Evolutionary conservation across 176 grass and related monocot species (phyloP).

Genomic region (Oryza brachyantha): DNA sequence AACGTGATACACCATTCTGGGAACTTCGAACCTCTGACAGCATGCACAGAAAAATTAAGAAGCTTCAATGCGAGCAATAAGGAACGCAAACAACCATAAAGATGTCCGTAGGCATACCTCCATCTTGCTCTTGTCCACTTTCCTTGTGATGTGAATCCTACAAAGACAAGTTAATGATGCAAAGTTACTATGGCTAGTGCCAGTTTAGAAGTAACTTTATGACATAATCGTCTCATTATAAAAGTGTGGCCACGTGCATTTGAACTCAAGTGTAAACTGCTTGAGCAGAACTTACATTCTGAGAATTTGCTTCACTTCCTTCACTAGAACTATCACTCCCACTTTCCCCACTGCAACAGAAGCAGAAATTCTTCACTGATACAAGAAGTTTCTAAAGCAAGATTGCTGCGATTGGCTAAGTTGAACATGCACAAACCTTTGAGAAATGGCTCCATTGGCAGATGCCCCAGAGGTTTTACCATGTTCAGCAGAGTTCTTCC

Average conservation of each 20-base stretch:
- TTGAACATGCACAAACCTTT: slow-evolving; percentile 59
- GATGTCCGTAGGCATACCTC: slow-evolving; percentile 47
- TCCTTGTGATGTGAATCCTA: slow-evolving; percentile 64
- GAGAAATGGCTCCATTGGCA: slow-evolving; percentile 61
- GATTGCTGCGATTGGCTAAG: not conserved
- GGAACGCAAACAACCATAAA: not conserved
- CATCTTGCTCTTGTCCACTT: slow-evolving; percentile 68
- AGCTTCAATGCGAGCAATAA: slow-evolving; percentile 30
- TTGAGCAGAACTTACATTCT: slow-evolving; percentile 59
- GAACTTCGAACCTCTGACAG: slow-evolving; percentile 52
- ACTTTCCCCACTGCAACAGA: slow-evolving; percentile 77
- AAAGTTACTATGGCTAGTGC: slow-evolving; percentile 20
- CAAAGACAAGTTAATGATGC: slow-evolving; percentile 16
- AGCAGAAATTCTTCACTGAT: slow-evolving; percentile 35
- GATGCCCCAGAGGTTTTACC: slow-evolving; percentile 71
- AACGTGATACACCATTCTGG: slow-evolving; percentile 58
- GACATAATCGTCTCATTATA: not conserved
- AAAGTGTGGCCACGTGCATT: not conserved
- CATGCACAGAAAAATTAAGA: slow-evolving; percentile 27
- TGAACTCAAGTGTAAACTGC: not conserved
- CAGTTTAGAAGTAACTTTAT: slow-evolving; percentile 16
- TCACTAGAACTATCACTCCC: slow-evolving; percentile 82
- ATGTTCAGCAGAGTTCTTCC: slow-evolving; percentile 59
- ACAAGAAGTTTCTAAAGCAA: slow-evolving; percentile 16
- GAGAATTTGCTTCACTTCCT: slow-evolving; percentile 83